A percentile compares a stretch with the other conserved stretches of the same genome.
Conservation (phyloP, 73 alveolate genomes). For the Paramecium primaurelia region DNA sequence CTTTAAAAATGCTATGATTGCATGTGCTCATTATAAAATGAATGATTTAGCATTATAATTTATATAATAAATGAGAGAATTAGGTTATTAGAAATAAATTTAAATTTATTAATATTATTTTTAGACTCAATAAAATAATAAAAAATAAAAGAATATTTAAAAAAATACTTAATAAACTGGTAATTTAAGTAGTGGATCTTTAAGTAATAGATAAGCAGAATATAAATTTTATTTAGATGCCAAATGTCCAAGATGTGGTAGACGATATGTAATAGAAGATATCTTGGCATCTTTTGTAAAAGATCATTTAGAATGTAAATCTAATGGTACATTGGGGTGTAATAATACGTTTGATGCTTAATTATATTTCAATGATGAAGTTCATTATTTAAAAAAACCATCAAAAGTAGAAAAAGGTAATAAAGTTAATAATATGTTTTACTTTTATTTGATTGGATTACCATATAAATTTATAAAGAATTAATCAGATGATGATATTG, state of each 20-base stretch:
- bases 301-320: not conserved
- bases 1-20: not conserved
- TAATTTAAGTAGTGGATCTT: not conserved
- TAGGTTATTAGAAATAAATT: not conserved
- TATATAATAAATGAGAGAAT: not conserved
- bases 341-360: not conserved
- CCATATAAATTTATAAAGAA: not conserved
- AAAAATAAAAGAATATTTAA: not conserved
- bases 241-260: constrained; percentile 23
- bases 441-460: not conserved
- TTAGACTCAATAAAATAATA: not conserved
- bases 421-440: not conserved
- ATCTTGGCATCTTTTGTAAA: not conserved
- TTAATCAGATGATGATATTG: not conserved
- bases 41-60: constrained; percentile 13
- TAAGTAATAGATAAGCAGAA: not conserved
- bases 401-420: not conserved
- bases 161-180: not conserved
- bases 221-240: constrained; percentile 4
- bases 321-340: constrained; percentile 35
- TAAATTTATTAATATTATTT: not conserved
- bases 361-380: not conserved
- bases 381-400: not conserved
- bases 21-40: not conserved
- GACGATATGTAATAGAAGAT: not conserved